phyloP scores from a whole-genome alignment of 352 stramenopile genomes.

The Globisporangium ultimum region DNA sequence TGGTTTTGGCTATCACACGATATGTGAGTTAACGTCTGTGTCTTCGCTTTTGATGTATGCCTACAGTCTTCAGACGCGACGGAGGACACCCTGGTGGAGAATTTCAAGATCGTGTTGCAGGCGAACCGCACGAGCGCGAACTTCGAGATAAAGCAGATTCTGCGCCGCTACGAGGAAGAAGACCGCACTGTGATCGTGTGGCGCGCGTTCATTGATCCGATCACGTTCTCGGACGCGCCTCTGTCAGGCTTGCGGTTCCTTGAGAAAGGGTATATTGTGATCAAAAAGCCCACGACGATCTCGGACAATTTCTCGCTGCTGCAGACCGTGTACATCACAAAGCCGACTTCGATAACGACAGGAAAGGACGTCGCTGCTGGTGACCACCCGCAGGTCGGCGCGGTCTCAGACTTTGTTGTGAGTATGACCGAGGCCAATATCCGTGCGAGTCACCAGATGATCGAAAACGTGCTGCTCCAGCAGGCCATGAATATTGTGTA shows the following conservation, averaged over 20 bases:
- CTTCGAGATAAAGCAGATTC: conserved; percentile 48
- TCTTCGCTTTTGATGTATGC: not conserved
- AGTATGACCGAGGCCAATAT: conserved; percentile 27
- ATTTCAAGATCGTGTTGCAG: conserved; percentile 54
- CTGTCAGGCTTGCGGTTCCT: conserved; percentile 22
- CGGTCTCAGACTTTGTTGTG: conserved; percentile 43
- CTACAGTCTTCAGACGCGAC: conserved; percentile 7
- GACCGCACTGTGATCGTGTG: conserved; percentile 53
- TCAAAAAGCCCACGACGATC: conserved; percentile 21
- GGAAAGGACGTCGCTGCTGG: not conserved
- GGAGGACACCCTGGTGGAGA: conserved; percentile 56
- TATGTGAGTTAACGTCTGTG: not conserved
- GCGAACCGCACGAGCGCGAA: conserved; percentile 39
- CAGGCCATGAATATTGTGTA: conserved; percentile 12
- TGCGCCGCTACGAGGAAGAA: conserved; percentile 44
- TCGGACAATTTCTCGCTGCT: conserved; percentile 16
- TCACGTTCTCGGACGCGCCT: conserved; percentile 26
- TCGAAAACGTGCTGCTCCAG: conserved; percentile 48
- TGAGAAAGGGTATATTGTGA: conserved; percentile 31
- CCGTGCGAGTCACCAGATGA: conserved; percentile 35
- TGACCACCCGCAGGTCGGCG: conserved; percentile 25
- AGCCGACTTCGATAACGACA: conserved; percentile 18
- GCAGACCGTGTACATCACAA: conserved; percentile 32
- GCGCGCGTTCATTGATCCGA: conserved; percentile 27
- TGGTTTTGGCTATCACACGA: not conserved